These are phyloP conservation scores for Puccinia polysora DNA, from an alignment of 1,284 basidiomycete genomes.

Conservation along the genomic window DNA sequence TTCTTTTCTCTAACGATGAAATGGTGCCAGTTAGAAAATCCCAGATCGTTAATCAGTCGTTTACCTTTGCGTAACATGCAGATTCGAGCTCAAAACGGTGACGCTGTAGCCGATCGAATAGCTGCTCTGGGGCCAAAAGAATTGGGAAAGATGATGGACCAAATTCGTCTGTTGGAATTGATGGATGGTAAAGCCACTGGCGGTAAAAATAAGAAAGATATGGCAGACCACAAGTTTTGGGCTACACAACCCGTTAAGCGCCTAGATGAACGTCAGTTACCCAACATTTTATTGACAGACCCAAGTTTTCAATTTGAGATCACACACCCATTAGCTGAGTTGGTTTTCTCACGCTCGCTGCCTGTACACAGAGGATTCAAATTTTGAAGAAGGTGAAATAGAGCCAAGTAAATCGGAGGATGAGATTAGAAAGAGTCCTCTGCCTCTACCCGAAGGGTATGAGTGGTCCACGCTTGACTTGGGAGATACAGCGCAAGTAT, in stretches of 20 bases:
- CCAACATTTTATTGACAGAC: slow-evolving; percentile 18
- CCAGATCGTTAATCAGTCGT: not conserved
- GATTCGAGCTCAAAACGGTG: slow-evolving; percentile 28
- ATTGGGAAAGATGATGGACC: slow-evolving; percentile 25
- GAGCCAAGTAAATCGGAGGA: slow-evolving; percentile 72
- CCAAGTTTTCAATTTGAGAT: too few relatives aligned
- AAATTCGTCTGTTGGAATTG: slow-evolving; percentile 41
- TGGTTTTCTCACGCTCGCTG: too few relatives aligned
- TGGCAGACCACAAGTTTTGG: slow-evolving; percentile 94
- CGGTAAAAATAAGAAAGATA: slow-evolving; percentile 54
- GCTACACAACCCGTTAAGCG: slow-evolving; percentile 91
- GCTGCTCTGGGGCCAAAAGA: slow-evolving; percentile 26
- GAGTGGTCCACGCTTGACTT: slow-evolving; percentile 86
- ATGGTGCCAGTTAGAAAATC: too few relatives aligned
- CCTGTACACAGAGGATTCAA: slow-evolving; percentile 42
- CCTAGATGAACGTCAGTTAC: slow-evolving; percentile 57
- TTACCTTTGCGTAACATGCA: not conserved
- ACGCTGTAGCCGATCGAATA: slow-evolving; percentile 28
- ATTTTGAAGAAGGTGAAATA: slow-evolving; percentile 70
- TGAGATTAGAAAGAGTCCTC: slow-evolving; percentile 79
- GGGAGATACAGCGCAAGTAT: slow-evolving; percentile 67
- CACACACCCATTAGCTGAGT: too few relatives aligned
- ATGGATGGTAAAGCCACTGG: slow-evolving; percentile 43
- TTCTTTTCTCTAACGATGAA: too few relatives aligned
- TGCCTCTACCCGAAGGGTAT: slow-evolving; percentile 84